Evolutionary conservation across 2,329 filamentous ascomycete species (phyloP).

Genomic region (Colletotrichum cuscutae): DNA sequence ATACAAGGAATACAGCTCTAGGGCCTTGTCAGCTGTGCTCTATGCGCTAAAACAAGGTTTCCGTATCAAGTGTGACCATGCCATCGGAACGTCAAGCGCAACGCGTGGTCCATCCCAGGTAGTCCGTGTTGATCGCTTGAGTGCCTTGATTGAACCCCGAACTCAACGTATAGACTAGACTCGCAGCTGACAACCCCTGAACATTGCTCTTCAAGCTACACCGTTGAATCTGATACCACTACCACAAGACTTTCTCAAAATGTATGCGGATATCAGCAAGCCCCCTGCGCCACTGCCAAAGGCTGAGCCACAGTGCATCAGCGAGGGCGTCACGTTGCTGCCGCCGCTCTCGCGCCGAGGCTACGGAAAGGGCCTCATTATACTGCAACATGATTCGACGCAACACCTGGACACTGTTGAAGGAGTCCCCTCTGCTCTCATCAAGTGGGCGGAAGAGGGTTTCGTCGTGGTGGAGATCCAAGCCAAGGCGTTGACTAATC

Average conservation of each 20-base stretch:
- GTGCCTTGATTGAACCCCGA: not conserved
- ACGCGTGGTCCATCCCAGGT: not conserved
- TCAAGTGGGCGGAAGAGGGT: conserved; percentile 79
- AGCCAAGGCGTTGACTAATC: not conserved
- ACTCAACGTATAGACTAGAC: not conserved
- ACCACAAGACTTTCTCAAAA: not conserved
- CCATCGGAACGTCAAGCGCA: not conserved
- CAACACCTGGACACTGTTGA: conserved; percentile 2
- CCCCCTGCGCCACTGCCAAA: not conserved
- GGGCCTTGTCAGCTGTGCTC: not conserved
- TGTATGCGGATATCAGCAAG: not conserved
- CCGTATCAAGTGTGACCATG: not conserved
- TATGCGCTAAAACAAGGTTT: not conserved
- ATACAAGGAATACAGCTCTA: not conserved
- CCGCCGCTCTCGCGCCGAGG: not conserved
- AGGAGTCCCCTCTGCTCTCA: conserved; percentile 61
- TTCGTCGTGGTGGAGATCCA: conserved; percentile 68
- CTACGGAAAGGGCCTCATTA: not conserved
- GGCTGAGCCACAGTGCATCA: not conserved
- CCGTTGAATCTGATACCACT: not conserved
- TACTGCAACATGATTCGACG: not conserved
- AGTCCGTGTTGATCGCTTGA: not conserved
- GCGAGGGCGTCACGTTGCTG: not conserved
- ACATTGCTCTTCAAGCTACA: not conserved
- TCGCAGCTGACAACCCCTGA: not conserved